Evolutionary conservation across 495 filamentous ascomycete genomes (phyloP), one percentile per base, ranked within the genome.

Genomic region (Penicillium manginii): DNA sequence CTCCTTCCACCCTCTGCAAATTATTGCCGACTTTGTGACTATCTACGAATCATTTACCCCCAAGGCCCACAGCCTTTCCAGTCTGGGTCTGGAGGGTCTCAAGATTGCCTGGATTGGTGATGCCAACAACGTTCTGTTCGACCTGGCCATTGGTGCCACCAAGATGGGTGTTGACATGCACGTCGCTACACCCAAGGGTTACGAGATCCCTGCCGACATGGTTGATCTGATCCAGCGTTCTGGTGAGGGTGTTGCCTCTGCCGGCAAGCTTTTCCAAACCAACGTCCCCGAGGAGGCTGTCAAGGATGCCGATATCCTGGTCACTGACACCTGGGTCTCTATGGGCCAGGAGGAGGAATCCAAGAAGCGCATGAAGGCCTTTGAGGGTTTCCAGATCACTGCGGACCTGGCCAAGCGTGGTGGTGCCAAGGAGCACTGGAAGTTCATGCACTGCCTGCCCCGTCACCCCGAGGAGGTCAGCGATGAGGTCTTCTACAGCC

Each of bases 391-490:
- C 73, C 93, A 97, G 71, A 88, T 98, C 62, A 96, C 92, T 3
- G 75, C 84, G 12, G 88, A 91, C 48, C 75, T 98, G 35, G 94
- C 91, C 2, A 80, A 87, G 75, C 81, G 86, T 45, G 94, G 93
- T 40, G 91, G 91, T 31, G 94, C 94, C 12, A 96, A 96, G 70
- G 81, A 88, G 32, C 80, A 82, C 57, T 98, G 94, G 94, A 92
- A 90, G 75, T 98, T 98, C 68, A 97, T 98, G 94, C 94, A 98
- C 81, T 98, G 94, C 70, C 73, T 98, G 51, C 94, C 94, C n/a
- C 83, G 94, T 51, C 92, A 98, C 64, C 84, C 82, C 0, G 93
- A 98, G 75, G 94, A 98, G 76, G 94, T 98, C 9, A 86, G 84
- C 53, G 93, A 98, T 70, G 92, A 91, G 65, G 93, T 98, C 2